Conservation (phyloP, 768 basidiomycete genomes). For the Sistotremastrum suecicum region DNA sequence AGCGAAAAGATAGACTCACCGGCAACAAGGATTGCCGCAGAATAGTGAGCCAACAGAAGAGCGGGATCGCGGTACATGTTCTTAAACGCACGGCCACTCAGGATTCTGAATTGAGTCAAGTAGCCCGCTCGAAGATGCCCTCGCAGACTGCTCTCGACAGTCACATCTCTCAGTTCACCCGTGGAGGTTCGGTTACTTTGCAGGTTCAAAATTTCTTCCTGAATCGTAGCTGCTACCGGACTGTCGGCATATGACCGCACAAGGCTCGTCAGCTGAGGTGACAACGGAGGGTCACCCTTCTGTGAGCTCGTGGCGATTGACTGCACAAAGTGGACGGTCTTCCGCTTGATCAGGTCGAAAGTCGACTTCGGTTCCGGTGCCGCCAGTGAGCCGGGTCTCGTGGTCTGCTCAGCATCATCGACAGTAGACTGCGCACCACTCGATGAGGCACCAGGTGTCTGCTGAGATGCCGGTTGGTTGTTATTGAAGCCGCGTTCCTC, state of each 20-base stretch:
- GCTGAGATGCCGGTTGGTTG: slow-evolving; percentile 29
- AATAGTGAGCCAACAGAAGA: slow-evolving; percentile 80
- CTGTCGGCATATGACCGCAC: slow-evolving; percentile 60
- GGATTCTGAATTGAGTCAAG: slow-evolving; percentile 82
- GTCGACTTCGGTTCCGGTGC: slow-evolving; percentile 20
- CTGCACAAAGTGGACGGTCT: slow-evolving; percentile 62
- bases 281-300: slow-evolving; percentile 20
- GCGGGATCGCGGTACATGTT: slow-evolving; percentile 94
- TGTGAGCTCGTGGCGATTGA: slow-evolving; percentile 24
- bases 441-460: slow-evolving; percentile 32
- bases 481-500: slow-evolving; percentile 23
- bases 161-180: slow-evolving; percentile 48
- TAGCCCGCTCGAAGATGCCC: slow-evolving; percentile 73
- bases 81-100: slow-evolving; percentile 96
- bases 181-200: slow-evolving; percentile 13
- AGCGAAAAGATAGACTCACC: slow-evolving; percentile 31
- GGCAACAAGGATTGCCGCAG: slow-evolving; percentile 71
- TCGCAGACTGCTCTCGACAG: slow-evolving; percentile 50
- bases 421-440: slow-evolving; percentile 18
- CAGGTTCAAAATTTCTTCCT: slow-evolving; percentile 36
- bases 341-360: slow-evolving; percentile 43
- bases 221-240: slow-evolving; percentile 46
- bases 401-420: slow-evolving; percentile 33
- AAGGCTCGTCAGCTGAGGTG: slow-evolving; percentile 54
- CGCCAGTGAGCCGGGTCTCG: slow-evolving; percentile 30